Evolutionary conservation across 2,329 filamentous ascomycete genomes (phyloP).

Genomic region (Diaporthe citriasiana): DNA sequence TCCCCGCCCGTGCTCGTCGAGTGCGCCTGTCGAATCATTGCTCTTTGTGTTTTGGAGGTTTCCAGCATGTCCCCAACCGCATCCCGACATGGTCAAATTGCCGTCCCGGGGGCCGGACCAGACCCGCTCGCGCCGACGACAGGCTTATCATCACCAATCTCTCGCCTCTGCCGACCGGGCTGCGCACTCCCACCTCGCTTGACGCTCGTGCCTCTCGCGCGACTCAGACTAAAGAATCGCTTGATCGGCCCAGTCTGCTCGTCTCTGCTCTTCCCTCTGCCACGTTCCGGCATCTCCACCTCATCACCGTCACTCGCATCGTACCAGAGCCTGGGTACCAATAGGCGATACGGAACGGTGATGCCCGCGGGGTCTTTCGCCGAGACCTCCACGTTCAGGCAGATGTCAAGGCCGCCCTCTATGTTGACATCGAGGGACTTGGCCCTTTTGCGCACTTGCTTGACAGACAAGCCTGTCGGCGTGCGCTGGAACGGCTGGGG

Average conservation of each 20-base stretch:
- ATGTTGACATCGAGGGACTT: conserved; percentile 77
- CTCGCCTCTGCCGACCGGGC: conserved; percentile 15
- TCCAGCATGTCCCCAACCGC: not conserved
- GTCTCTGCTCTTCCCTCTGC: conserved; percentile 24
- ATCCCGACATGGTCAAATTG: conserved; percentile 17
- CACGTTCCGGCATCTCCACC: conserved; percentile 39
- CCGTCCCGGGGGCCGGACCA: conserved; percentile 39
- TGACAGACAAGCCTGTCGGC: conserved; percentile 76
- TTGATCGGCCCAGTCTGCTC: conserved; percentile 29
- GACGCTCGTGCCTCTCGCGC: conserved; percentile 38
- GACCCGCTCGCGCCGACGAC: conserved; percentile 2
- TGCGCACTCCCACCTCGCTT: conserved; percentile 28
- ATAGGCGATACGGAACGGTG: conserved; percentile 87
- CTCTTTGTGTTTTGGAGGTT: not conserved
- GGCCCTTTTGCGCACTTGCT: conserved; percentile 67
- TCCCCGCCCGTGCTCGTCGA: not conserved
- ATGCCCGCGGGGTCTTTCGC: conserved; percentile 88
- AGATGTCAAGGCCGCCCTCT: conserved; percentile 87
- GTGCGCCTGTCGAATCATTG: not conserved
- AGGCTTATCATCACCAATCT: not conserved
- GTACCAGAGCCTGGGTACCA: conserved; percentile 84
- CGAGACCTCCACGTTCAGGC: conserved; percentile 90
- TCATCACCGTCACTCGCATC: conserved; percentile 53
- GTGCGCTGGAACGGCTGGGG: conserved; percentile 73
- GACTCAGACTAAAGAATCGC: conserved; percentile 40